Evolutionary conservation across 768 basidiomycete genomes (phyloP), one percentile per base, ranked within the genome.

Genomic region (Leccinum variicolor): DNA sequence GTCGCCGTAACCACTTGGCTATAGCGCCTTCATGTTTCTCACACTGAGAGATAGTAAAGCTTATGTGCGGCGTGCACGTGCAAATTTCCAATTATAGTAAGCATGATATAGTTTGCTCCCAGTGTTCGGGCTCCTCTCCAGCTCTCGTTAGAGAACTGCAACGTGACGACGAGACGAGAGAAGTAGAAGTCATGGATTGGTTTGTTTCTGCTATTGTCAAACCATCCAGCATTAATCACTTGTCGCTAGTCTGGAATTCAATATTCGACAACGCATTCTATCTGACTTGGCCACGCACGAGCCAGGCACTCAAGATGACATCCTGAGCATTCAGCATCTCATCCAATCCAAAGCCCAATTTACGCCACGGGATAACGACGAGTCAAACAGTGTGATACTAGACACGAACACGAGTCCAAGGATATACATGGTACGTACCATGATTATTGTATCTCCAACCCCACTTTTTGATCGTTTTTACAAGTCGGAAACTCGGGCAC

Each of bases 1-100:
- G 78, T 84, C 84, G 84, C 84, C 82, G 82, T 85, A 85, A 85
- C 84, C 84, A 85, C 83, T 84, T 83, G 82, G 84, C 83, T 84
- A 84, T 84, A 83, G 82, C 77, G 74, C 73, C 74, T 39, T 53
- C 1, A 0, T 0, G 1, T 2, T 9, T 36, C 4, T 5, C 31
- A 4, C 14, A 23, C 8, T 6, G 10, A 26, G 33, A 31, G 31
- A n/a, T 11, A n/a, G 4, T 17, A 48, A 26, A 23, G 6, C 43
- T 4, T 13, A 31, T 11, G 29, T 29, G 29, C 4, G 29, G 10
- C 29, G 29, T 10, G 29, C 29, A 29, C 29, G 29, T 29, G 29
- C 10, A 29, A 28, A 4, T 29, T 29, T 29, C 10, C 29, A 29
- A 29, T 4, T 29, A 11, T 29, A 29, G 29, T 29, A 29, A 29